A percentile compares a stretch with the other conserved stretches of the same genome.
Evolutionary conservation across 2,329 filamentous ascomycete species (phyloP).

Genomic region (Hypoxylon sp.): DNA sequence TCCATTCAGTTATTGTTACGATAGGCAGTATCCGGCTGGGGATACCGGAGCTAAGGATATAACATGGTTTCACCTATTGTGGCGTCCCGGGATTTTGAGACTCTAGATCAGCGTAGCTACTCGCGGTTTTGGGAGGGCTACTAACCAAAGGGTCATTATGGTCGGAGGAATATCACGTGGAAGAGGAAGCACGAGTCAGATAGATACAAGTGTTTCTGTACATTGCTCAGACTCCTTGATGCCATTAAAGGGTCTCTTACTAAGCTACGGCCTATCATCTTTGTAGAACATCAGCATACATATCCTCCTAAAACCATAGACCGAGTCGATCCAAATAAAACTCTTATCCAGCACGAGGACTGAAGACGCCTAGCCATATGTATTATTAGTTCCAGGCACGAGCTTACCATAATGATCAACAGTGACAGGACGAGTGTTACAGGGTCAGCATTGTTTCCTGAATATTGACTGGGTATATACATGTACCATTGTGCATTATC

Average conservation of each 20-base stretch:
- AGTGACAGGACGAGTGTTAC: neutral
- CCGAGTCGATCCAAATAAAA: constrained; percentile 8
- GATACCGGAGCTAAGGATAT: constrained; percentile 20
- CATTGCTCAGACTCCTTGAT: constrained; percentile 24
- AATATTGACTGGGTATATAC: neutral
- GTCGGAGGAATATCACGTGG: constrained; percentile 1
- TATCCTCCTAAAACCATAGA: constrained; percentile 5
- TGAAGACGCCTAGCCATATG: neutral
- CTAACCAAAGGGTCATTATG: constrained; percentile 12
- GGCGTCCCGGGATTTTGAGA: constrained; percentile 37
- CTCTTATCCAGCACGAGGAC: constrained; percentile 12
- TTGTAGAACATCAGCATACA: constrained; percentile 11
- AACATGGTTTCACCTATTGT: constrained; percentile 32
- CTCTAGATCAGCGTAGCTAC: constrained; percentile 23
- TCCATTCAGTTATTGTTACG: constrained; percentile 30
- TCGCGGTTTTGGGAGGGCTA: constrained; percentile 21
- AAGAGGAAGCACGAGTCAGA: constrained; percentile 21
- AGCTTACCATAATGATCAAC: neutral
- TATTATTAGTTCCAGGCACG: constrained; percentile 11
- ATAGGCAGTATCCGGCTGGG: constrained; percentile 26
- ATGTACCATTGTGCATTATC: constrained; percentile 7
- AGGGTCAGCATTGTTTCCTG: neutral
- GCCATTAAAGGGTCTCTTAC: constrained; percentile 19
- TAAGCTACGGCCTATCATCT: constrained; percentile 3
- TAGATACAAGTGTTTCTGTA: constrained; percentile 34